Evolutionary conservation across 495 filamentous ascomycete genomes (phyloP), one percentile per base, ranked within the genome.

Genomic region (Penicillium nucicola): DNA sequence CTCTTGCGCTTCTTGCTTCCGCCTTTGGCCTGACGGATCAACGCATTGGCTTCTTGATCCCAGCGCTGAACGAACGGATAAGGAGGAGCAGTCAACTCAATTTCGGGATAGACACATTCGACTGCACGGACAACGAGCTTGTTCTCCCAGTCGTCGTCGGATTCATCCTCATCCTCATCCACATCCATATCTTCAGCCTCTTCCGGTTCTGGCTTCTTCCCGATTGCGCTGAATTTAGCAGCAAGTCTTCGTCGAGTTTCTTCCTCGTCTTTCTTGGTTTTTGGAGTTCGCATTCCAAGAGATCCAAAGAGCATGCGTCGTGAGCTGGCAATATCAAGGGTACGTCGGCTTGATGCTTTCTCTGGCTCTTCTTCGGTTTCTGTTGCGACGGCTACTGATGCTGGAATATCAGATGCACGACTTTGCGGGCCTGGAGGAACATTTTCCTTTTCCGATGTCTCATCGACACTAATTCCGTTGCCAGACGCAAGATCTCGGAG

Each of bases 1-100:
- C 72, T 65, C 54, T 83, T 84, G 42, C 75, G 70, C 58, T 83
- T 82, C 55, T 78, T 81, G n/a, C 66, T 73, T 42, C 55, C 55
- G 2, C 70, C 67, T 33, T 75, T 69, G 8, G 58, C 67, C 18
- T 62, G 58, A 18, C 66, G 58, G 19, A 79, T 74, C 7, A 63
- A 50, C 15, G 69, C 67, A 56, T 83, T 72, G 49, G 92, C 87
- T 45, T 89, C 84, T 3, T 78, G 73, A 67, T 96, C 89, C 91
- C 90, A 96, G 44, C 87, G 83, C 65, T 95, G 89, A 11, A 84
- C 71, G 56, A 97, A 98, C 0, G 93, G 93, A 61, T 95, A 97
- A 3, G 88, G 88, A 0, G 93, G 92, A 17, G 84, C 77, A 47
- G 81, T 90, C 28, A 96, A 74, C 48, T 82, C 70, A 41, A 91